Percentiles rank a stretch among this genome's conserved stretches.
Conservation (phyloP, 257 asterid genomes). For the Solanum raphanifolium region DNA sequence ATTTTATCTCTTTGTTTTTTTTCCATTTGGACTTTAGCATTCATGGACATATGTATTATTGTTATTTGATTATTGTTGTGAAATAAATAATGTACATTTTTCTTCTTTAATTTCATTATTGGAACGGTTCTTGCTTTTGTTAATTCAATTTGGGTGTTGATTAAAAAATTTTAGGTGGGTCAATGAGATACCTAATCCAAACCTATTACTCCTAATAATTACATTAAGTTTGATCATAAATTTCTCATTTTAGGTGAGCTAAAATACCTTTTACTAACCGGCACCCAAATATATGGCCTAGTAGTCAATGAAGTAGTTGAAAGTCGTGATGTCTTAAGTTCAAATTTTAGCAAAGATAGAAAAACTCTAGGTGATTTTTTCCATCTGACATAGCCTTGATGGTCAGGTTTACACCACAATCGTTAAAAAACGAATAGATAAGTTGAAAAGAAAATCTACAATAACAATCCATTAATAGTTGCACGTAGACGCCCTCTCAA, state of each 20-base stretch:
- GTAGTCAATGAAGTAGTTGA: neutral
- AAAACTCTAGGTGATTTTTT: neutral
- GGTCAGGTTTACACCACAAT: neutral
- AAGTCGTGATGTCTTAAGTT: too few species aligned
- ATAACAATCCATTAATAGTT: neutral
- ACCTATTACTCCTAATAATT: neutral
- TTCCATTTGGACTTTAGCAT: neutral
- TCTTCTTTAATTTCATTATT: neutral
- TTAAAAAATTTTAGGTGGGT: neutral
- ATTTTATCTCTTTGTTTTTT: neutral
- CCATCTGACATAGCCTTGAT: too few species aligned
- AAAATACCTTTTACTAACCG: too few species aligned
- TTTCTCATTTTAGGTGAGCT: neutral
- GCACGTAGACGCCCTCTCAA: neutral
- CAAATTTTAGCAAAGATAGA: rapidly evolving
- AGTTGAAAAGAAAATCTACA: neutral
- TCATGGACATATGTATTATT: neutral
- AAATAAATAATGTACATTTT: slow-evolving; percentile 12
- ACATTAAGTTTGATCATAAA: neutral
- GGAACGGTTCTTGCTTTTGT: neutral
- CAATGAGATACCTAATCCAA: neutral
- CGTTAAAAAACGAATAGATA: neutral
- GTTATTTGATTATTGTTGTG: neutral
- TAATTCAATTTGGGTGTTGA: neutral
- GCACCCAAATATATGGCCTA: too few species aligned